Evolutionary conservation across 108 stramenopile species (phyloP), one percentile per base, ranked within the genome.

Genomic region (Fragilariopsis cylindrus): DNA sequence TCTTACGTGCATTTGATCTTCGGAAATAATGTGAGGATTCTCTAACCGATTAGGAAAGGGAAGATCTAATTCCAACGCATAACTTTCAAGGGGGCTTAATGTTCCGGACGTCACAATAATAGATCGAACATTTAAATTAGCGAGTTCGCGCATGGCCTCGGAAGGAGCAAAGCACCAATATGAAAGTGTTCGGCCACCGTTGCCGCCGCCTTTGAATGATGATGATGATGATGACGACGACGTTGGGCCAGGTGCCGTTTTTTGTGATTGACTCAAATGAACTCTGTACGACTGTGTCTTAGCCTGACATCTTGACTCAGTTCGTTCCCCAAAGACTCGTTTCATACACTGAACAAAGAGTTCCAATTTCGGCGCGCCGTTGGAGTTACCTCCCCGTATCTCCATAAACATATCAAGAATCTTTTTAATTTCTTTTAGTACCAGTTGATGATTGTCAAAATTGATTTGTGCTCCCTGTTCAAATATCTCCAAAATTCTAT

Each of bases 141-240:
- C 74, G 16, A 99, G 76, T 70, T 98, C 96, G 65, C 91, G 74
- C 91, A 99, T 91, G 3, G 98, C 98, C 9, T 99, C 81, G 5
- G 95, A 88, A 0, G 99, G 96, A 18, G 97, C 93, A 78, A 99
- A 98, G 81, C 98, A 99, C 98, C 98, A 99, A 74, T 94, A 99
- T 41, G 88, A 88, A 13, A 99, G 75, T 19, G 88, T 94, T 58
- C 92, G 72, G 30, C 92, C 88, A 57, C 45, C 65, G 30, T 57
- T 19, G 16, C 70, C 60, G 49, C 68, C 71, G 48, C 56, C 71
- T 30, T 70, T 48, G 42, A 45, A 71, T 46, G 48, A 56, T 71
- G 56, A 19, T 57, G 54, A 18, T 12, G 15, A 11, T 18, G 41
- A 45, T 64, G 63, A 21, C 48, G 9, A 47, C 45, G 8, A 42